Conservation (phyloP, 805 yeast species). For the Myxozyma mucilagina region DNA sequence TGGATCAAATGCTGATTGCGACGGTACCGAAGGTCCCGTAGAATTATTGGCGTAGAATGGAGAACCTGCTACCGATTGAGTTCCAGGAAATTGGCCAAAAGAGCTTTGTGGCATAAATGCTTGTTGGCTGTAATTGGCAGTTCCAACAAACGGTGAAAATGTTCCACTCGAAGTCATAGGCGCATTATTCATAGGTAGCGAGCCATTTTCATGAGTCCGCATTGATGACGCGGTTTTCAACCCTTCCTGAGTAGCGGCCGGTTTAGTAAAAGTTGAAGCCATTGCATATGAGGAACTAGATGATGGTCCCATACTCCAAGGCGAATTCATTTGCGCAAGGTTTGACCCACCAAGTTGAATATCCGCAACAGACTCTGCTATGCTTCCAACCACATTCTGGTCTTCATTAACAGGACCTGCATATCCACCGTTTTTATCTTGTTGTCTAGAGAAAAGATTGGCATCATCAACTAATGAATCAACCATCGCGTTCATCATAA, state of each 20-base stretch:
- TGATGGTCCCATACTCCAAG: background rate
- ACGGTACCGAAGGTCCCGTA: background rate
- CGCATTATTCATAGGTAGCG: background rate
- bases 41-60: background rate
- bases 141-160: background rate
- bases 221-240: background rate
- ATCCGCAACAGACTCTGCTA: background rate
- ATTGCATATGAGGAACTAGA: background rate
- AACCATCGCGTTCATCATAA: constrained; percentile 30
- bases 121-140: background rate
- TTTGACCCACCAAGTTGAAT: background rate
- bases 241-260: background rate
- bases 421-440: background rate
- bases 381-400: background rate
- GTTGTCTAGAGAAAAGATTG: background rate
- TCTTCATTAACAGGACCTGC: background rate
- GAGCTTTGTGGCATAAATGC: background rate
- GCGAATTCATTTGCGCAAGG: background rate
- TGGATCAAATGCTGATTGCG: background rate
- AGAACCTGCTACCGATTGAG: background rate
- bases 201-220: background rate
- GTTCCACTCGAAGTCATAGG: background rate
- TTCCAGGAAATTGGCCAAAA: background rate
- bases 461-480: constrained; percentile 26
- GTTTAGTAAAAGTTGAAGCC: background rate